Evolutionary conservation across 306 rosid genomes (phyloP).

Genomic region (Quercus wislizeni): DNA sequence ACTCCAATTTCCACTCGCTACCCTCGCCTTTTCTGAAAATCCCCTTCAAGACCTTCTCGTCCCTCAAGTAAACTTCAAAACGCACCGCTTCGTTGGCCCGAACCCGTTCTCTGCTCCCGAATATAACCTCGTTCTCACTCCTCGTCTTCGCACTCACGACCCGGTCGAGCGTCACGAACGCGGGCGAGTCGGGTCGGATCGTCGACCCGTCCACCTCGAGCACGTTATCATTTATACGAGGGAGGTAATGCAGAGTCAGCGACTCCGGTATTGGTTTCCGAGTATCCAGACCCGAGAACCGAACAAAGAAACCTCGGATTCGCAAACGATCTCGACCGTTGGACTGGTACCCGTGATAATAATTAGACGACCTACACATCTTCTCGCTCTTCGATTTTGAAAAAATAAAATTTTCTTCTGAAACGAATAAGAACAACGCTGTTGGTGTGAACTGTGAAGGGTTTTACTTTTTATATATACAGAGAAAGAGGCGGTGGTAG

Average conservation of each 20-base stretch:
- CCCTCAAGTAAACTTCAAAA: conserved; percentile 42
- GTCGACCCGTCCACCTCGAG: conserved; percentile 37
- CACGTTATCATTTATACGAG: conserved; percentile 33
- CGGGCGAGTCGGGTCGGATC: conserved; percentile 35
- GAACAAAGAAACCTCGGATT: conserved; percentile 31
- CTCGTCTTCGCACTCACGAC: conserved; percentile 5
- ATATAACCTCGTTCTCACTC: conserved; percentile 14
- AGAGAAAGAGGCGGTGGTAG: too few relatives aligned
- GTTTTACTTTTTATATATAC: too few relatives aligned
- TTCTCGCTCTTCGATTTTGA: background rate
- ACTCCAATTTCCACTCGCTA: conserved; percentile 43
- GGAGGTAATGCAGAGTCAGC: conserved; percentile 40
- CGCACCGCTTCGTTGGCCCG: conserved; percentile 32
- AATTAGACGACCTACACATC: conserved; percentile 50
- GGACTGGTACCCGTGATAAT: conserved; percentile 16
- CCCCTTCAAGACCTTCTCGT: conserved; percentile 45
- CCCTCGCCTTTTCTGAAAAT: conserved; percentile 30
- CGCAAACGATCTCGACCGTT: conserved; percentile 10
- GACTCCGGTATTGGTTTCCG: conserved; percentile 28
- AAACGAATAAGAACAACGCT: too few relatives aligned
- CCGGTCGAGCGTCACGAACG: conserved; percentile 44
- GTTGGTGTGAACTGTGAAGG: too few relatives aligned
- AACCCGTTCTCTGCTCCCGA: conserved; percentile 40
- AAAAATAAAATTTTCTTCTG: too few relatives aligned
- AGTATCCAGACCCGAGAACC: conserved; percentile 22